Conservation (phyloP, 768 basidiomycete genomes). For the Hericium alpestre region DNA sequence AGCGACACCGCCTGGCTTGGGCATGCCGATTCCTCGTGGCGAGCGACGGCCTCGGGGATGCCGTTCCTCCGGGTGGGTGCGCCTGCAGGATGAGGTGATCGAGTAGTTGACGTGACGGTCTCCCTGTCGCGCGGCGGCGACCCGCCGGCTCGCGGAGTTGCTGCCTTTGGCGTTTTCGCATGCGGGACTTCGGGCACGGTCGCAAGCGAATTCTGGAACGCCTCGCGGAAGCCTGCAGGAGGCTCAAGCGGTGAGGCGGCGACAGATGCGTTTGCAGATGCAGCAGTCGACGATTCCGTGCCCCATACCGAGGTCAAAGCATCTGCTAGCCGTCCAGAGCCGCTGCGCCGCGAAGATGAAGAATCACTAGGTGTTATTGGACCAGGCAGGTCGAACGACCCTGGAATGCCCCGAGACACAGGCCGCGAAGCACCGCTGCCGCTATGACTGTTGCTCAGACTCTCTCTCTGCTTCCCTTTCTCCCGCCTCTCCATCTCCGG, state of each 20-base stretch:
- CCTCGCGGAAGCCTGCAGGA: constrained; percentile 17
- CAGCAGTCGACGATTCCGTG: constrained; percentile 7
- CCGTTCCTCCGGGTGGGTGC: background rate
- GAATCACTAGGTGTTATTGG: constrained; percentile 20
- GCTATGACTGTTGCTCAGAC: background rate
- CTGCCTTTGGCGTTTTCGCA: constrained; percentile 10
- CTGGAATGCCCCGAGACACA: constrained; percentile 12
- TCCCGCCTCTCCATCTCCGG: constrained; percentile 10
- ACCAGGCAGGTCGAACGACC: constrained; percentile 24
- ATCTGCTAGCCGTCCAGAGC: constrained; percentile 29
- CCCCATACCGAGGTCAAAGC: constrained; percentile 43
- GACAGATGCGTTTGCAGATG: constrained; percentile 8
- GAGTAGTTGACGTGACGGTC: no score
- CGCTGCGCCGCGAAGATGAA: constrained; percentile 27
- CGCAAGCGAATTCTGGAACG: constrained; percentile 17
- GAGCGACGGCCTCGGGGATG: constrained; percentile 6
- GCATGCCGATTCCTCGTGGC: no score
- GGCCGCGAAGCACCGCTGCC: constrained; percentile 3
- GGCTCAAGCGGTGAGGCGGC: constrained; percentile 17
- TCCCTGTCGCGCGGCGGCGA: constrained; percentile 1
- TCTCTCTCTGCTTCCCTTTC: constrained; percentile 20
- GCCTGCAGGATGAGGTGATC: background rate
- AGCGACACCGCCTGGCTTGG: background rate
- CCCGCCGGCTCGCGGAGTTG: constrained; percentile 7
- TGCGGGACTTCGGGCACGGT: constrained; percentile 7